These are phyloP conservation scores for Fusarium goolgardi DNA, from an alignment of 2,329 filamentous ascomycete genomes.

Conservation along the genomic window DNA sequence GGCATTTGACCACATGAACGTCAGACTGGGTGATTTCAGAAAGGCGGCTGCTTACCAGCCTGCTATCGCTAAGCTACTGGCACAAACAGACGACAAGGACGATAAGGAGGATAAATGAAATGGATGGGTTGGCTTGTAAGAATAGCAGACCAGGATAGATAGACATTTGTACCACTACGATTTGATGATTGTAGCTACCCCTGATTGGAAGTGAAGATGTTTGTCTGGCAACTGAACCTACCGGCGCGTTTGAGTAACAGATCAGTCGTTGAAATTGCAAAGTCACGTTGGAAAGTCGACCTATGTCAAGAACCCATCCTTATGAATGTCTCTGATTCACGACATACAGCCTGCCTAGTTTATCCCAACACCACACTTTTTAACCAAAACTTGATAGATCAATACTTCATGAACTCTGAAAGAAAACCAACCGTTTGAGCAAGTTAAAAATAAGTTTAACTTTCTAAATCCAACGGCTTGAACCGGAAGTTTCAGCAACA, in stretches of 20 bases:
- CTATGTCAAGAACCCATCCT: neutral
- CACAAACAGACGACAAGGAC: constrained; percentile 1
- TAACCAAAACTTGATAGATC: accelerated
- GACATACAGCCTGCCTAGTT: neutral
- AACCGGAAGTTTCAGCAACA: accelerated
- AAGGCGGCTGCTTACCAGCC: constrained; percentile 62
- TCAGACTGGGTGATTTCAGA: constrained; percentile 76
- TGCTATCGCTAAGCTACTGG: constrained; percentile 40
- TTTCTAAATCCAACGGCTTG: neutral
- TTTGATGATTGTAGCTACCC: neutral
- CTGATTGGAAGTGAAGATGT: neutral
- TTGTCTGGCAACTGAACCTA: neutral
- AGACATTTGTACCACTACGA: neutral
- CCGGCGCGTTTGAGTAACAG: neutral
- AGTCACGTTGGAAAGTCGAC: neutral
- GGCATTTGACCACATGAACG: constrained; percentile 83
- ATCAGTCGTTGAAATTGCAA: neutral
- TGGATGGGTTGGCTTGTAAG: neutral
- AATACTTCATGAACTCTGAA: no score
- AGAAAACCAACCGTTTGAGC: neutral
- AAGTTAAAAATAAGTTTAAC: neutral
- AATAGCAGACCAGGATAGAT: neutral
- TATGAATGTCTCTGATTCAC: neutral
- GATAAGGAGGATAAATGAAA: neutral
- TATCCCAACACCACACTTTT: neutral